These are phyloP conservation scores for Pyronema domesticum DNA, from an alignment of 495 filamentous ascomycete genomes.

Conservation along the genomic window DNA sequence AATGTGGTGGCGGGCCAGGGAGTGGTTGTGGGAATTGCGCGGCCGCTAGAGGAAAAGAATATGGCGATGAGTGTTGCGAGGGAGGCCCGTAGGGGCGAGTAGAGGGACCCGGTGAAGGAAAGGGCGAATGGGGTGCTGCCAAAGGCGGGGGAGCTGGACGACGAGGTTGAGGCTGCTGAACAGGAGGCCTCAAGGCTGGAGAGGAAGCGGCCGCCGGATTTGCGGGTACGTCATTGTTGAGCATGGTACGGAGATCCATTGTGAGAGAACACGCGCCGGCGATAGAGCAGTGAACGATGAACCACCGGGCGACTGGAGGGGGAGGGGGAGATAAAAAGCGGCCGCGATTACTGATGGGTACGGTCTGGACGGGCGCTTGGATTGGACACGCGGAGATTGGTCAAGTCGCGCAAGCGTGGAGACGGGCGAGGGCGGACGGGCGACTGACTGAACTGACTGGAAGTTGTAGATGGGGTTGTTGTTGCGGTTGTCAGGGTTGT, in stretches of 20 bases:
- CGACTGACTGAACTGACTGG: background rate
- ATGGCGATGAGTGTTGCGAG: constrained; percentile 18
- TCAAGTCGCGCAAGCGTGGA: background rate
- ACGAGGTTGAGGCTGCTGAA: constrained; percentile 9
- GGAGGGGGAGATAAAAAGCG: constrained; percentile 1
- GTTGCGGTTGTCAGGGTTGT: background rate
- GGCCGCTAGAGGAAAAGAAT: constrained; percentile 10
- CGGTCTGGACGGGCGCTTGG: background rate
- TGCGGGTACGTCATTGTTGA: constrained; percentile 15
- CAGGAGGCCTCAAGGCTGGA: background rate
- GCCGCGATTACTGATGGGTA: background rate
- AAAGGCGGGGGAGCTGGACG: constrained; percentile 13
- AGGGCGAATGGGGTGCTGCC: constrained; percentile 17
- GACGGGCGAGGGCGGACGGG: background rate
- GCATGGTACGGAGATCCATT: constrained; percentile 22
- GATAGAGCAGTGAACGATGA: constrained; percentile 1
- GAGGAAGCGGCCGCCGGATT: constrained; percentile 9
- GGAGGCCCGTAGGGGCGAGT: background rate
- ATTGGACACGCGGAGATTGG: background rate
- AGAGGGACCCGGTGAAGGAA: constrained; percentile 4
- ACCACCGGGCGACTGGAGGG: background rate
- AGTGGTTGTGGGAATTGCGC: constrained; percentile 11
- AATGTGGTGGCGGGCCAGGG: background rate
- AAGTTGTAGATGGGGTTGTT: background rate
- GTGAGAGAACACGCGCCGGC: constrained; percentile 3